Evolutionary conservation across 1,284 basidiomycete species (phyloP).

Genomic region (Fomitopsis pinicola): DNA sequence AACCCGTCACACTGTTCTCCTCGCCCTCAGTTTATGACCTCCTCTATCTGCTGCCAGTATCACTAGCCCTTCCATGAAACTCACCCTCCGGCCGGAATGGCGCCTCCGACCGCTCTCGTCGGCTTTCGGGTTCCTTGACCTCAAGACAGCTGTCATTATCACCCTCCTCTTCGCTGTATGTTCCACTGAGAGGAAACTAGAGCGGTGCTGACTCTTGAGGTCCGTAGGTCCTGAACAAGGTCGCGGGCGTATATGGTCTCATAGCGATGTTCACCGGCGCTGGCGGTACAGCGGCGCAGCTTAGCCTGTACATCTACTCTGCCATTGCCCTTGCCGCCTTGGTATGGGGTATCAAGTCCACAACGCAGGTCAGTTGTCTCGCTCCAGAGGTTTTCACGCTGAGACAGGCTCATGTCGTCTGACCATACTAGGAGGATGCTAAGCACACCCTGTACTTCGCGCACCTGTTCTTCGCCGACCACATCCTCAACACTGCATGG

Average conservation of each 20-base stretch:
- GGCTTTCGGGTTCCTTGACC: conserved; percentile 80
- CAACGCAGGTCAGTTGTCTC: conserved; percentile 63
- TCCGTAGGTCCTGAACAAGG: conserved; percentile 89
- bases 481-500: conserved; percentile 90
- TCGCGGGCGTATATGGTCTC: conserved; percentile 94
- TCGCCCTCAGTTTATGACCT: conserved; percentile 16
- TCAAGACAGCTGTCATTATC: conserved; percentile 86
- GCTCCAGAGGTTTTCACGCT: conserved; percentile 6
- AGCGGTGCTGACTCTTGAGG: conserved; percentile 8
- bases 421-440: conserved; percentile 72
- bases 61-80: conserved; percentile 52
- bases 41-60: neutral
- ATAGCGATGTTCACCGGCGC: conserved; percentile 85
- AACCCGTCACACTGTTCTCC: conserved; percentile 1
- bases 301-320: conserved; percentile 92
- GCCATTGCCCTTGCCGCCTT: conserved; percentile 78
- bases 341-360: conserved; percentile 83
- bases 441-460: conserved; percentile 85
- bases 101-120: conserved; percentile 75
- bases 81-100: conserved; percentile 76
- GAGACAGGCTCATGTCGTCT: conserved; percentile 3
- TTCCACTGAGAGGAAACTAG: conserved; percentile 7
- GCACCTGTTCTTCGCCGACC: conserved; percentile 90
- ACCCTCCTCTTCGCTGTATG: conserved; percentile 80
- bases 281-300: conserved; percentile 86